A percentile compares a stretch with the other conserved stretches of the same genome.
Conservation (phyloP, 345 rosid species). For the Crucihimalaya himalaica region DNA sequence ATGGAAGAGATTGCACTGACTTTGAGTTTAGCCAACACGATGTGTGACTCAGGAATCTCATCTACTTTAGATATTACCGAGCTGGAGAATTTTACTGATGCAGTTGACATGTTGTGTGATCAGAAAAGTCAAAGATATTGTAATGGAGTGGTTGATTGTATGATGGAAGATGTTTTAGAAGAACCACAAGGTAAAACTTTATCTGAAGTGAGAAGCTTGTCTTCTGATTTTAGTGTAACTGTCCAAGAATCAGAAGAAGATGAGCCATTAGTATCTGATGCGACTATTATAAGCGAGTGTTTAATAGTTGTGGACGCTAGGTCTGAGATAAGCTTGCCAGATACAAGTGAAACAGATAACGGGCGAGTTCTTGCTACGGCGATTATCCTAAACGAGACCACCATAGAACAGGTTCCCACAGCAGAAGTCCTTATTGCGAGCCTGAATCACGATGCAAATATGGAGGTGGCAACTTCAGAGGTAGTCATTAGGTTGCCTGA, state of each 20-base stretch:
- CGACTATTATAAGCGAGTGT: slow-evolving; percentile 53
- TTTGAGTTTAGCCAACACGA: slow-evolving; percentile 60
- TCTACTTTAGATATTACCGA: slow-evolving; percentile 54
- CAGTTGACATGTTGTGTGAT: slow-evolving; percentile 55
- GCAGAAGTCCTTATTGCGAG: slow-evolving; percentile 62
- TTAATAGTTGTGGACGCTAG: slow-evolving; percentile 56
- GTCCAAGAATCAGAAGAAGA: slow-evolving; percentile 67
- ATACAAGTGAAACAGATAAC: slow-evolving; percentile 47
- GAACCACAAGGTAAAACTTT: slow-evolving; percentile 34
- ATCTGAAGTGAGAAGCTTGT: slow-evolving; percentile 42
- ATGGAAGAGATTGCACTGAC: slow-evolving; percentile 91
- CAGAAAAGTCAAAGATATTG: slow-evolving; percentile 32
- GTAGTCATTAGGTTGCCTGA: slow-evolving; percentile 66
- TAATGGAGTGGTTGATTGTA: slow-evolving; percentile 40
- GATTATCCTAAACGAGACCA: slow-evolving; percentile 60
- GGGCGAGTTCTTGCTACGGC: slow-evolving; percentile 62
- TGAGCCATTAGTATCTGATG: slow-evolving; percentile 42
- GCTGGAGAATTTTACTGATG: slow-evolving; percentile 68
- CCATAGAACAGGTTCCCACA: slow-evolving; percentile 60
- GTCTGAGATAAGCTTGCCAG: slow-evolving; percentile 57
- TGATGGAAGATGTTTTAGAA: slow-evolving; percentile 33
- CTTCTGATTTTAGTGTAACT: slow-evolving; percentile 36
- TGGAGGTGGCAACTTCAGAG: slow-evolving; percentile 49
- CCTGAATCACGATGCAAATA: slow-evolving; percentile 49
- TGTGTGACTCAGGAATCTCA: slow-evolving; percentile 62